Percentiles rank a stretch among this genome's conserved stretches.
Conservation (phyloP, 2,329 filamentous ascomycete species). For the Gliomastix tumulicola region DNA sequence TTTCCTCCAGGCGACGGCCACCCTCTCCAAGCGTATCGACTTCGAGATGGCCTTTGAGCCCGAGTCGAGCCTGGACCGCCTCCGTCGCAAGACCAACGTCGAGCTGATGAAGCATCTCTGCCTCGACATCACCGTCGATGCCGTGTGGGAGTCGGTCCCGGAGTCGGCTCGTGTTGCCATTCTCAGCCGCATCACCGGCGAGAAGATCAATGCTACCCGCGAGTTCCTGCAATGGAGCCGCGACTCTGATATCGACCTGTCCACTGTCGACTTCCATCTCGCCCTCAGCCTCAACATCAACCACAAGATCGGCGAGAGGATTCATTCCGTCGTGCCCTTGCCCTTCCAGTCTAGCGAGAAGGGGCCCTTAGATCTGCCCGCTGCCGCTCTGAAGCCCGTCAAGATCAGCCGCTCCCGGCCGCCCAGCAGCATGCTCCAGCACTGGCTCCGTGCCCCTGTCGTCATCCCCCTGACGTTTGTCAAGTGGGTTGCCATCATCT, state of each 20-base stretch:
- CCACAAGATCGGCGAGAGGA: conserved; percentile 8
- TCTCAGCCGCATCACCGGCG: conserved; percentile 18
- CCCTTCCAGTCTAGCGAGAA: not conserved
- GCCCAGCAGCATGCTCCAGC: conserved; percentile 5
- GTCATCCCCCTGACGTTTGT: conserved; percentile 15
- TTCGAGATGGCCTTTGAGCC: conserved; percentile 22
- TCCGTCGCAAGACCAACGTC: conserved; percentile 18
- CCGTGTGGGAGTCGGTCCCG: conserved; percentile 20
- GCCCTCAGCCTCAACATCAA: conserved; percentile 10
- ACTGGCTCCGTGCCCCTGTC: conserved; percentile 8
- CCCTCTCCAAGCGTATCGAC: conserved; percentile 19
- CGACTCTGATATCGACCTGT: conserved; percentile 12
- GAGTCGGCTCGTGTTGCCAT: conserved; percentile 18
- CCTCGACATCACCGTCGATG: conserved; percentile 20
- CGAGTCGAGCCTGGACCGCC: conserved; percentile 11
- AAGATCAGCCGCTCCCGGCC: conserved; percentile 4
- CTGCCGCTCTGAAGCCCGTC: conserved; percentile 5
- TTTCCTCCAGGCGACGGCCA: conserved; percentile 15
- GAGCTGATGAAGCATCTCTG: conserved; percentile 24
- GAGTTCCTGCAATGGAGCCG: conserved; percentile 15
- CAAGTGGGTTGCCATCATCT: conserved; percentile 24
- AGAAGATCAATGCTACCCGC: conserved; percentile 10
- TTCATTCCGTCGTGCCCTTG: conserved; percentile 1
- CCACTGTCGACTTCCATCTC: conserved; percentile 18
- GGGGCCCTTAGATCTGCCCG: too few species aligned